Conservation (phyloP, 1,139 yeast species). For the Arxiozyma telluris region DNA sequence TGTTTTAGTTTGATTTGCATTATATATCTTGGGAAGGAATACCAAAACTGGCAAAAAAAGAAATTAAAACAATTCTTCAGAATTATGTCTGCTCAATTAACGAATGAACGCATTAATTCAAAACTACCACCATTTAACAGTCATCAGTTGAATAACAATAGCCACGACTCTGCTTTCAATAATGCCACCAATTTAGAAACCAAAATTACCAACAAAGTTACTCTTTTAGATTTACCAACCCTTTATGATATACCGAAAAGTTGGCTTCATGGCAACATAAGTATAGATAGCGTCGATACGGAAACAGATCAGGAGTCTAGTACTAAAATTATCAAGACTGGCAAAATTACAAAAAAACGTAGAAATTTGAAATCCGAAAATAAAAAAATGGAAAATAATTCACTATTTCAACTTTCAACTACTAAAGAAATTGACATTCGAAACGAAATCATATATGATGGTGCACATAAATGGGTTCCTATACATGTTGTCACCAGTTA, state of each 20-base stretch:
- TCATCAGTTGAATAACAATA: neutral
- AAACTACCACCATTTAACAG: neutral
- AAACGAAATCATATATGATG: neutral
- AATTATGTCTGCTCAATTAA: neutral
- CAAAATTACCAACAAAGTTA: neutral
- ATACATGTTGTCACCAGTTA: conserved; percentile 2
- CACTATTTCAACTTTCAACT: neutral
- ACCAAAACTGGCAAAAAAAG: neutral
- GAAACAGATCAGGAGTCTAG: neutral
- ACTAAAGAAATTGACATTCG: conserved; percentile 1
- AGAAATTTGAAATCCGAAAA: neutral
- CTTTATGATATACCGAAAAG: neutral
- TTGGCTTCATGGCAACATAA: neutral
- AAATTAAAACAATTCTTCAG: too few species aligned
- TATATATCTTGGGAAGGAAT: too few species aligned
- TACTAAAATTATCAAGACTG: neutral
- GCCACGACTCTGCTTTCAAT: neutral
- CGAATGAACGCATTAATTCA: neutral
- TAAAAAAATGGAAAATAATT: neutral
- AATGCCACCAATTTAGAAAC: too few species aligned
- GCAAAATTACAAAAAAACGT: neutral
- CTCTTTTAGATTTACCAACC: neutral
- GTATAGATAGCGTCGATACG: neutral
- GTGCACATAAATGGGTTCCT: conserved; percentile 11
- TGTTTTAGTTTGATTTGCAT: too few species aligned